Evolutionary conservation across 1,284 basidiomycete genomes (phyloP).

Genomic region (Pascua guehoae): DNA sequence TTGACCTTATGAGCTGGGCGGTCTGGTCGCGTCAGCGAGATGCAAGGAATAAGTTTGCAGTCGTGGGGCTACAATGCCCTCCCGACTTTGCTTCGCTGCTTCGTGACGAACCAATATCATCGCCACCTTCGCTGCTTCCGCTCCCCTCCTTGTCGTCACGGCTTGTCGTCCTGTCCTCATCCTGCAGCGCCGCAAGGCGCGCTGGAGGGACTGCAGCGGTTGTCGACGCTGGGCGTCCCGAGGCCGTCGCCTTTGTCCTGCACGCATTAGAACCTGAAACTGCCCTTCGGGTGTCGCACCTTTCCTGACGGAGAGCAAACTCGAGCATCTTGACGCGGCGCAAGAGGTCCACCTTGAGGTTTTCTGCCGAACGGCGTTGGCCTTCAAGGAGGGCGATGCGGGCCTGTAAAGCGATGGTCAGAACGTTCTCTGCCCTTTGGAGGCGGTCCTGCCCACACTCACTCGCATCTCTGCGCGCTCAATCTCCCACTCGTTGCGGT

Average conservation of each 20-base stretch:
- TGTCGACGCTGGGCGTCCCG: conserved; percentile 8
- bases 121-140: conserved; percentile 41
- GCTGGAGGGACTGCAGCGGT: conserved; percentile 36
- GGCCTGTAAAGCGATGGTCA: conserved; percentile 57
- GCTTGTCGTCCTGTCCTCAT: conserved; percentile 35
- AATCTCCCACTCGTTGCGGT: conserved; percentile 99
- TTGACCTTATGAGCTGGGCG: conserved; percentile 24
- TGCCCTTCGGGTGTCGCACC: conserved; percentile 55
- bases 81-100: too few species aligned
- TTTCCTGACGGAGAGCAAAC: conserved; percentile 88
- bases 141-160: conserved; percentile 43
- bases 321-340: conserved; percentile 99
- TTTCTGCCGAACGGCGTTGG: conserved; percentile 92
- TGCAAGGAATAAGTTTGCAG: too few species aligned
- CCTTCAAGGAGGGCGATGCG: conserved; percentile 97
- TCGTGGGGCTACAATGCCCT: too few species aligned
- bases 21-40: background rate
- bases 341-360: conserved; percentile 92
- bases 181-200: conserved; percentile 43
- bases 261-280: background rate
- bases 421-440: background rate
- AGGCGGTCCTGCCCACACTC: background rate
- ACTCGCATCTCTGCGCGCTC: conserved; percentile 98
- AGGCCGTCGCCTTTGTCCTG: conserved; percentile 60
- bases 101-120: conserved; percentile 25